Evolutionary conservation across 2,329 filamentous ascomycete genomes (phyloP).

Genomic region (Curvularia verruculosa): DNA sequence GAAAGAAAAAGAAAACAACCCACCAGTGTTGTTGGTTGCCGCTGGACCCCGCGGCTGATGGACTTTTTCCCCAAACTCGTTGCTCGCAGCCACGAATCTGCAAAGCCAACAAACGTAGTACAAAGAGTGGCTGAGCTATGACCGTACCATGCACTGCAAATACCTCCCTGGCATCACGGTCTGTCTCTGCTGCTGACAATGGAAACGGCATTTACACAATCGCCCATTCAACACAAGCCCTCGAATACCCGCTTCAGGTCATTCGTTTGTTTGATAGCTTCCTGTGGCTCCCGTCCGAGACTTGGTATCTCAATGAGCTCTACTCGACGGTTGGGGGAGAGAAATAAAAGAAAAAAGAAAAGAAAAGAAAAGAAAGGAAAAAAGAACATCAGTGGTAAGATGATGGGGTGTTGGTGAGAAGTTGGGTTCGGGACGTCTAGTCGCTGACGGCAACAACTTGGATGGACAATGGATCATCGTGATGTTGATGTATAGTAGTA

Average conservation of each 20-base stretch:
- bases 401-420: not conserved
- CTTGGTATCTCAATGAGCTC: conserved; percentile 2
- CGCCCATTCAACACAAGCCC: not conserved
- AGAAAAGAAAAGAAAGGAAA: too few relatives aligned
- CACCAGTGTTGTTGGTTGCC: not conserved
- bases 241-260: conserved; percentile 1
- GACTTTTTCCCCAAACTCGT: not conserved
- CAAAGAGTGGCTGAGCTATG: not conserved
- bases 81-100: not conserved
- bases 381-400: not conserved
- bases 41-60: not conserved
- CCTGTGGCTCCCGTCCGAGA: not conserved
- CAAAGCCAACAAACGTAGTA: not conserved
- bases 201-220: not conserved
- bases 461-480: not conserved
- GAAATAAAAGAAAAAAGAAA: too few relatives aligned
- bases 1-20: not conserved
- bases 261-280: conserved; percentile 4
- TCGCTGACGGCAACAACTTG: not conserved
- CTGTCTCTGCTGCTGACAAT: not conserved
- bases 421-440: not conserved
- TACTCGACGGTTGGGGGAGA: conserved; percentile 1
- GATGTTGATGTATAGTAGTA: conserved; percentile 3
- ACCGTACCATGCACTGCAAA: not conserved
- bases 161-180: not conserved